Conservation (phyloP, 1,139 yeast species). For the Geotrichum macrosporum region DNA sequence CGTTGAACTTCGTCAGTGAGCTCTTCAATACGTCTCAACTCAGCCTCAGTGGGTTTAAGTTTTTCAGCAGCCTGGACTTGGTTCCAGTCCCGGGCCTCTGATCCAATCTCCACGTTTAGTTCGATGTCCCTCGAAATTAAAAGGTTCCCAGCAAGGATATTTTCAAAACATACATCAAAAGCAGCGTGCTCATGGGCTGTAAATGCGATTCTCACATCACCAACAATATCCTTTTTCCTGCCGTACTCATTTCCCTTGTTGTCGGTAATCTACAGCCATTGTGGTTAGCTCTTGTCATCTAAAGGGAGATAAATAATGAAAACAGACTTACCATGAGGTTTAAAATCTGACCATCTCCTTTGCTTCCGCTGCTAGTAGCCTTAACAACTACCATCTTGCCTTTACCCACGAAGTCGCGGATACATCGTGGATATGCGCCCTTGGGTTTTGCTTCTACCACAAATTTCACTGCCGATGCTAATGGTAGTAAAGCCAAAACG, state of each 20-base stretch:
- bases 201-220: slow-evolving; percentile 67
- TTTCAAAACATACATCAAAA: slow-evolving; percentile 86
- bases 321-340: slow-evolving; percentile 45
- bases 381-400: slow-evolving; percentile 84
- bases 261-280: slow-evolving; percentile 33
- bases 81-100: slow-evolving; percentile 97
- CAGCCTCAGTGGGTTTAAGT: slow-evolving; percentile 87
- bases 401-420: slow-evolving; percentile 82
- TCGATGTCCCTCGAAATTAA: slow-evolving; percentile 53
- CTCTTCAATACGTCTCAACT: slow-evolving; percentile 76
- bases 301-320: too few relatives aligned
- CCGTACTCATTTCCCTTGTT: slow-evolving; percentile 41
- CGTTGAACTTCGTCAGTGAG: slow-evolving; percentile 70
- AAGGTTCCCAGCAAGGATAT: slow-evolving; percentile 45
- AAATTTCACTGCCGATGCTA: slow-evolving; percentile 36
- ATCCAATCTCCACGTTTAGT: slow-evolving; percentile 89
- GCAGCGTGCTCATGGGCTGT: slow-evolving; percentile 80
- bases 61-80: slow-evolving; percentile 89
- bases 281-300: too few relatives aligned
- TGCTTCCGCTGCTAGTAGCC: slow-evolving; percentile 63
- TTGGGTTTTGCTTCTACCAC: slow-evolving; percentile 35
- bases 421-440: slow-evolving; percentile 53
- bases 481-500: slow-evolving; percentile 22
- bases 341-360: slow-evolving; percentile 82
- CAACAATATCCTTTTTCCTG: slow-evolving; percentile 46